These are phyloP conservation scores for Xylariales sp. DNA, from an alignment of 2,329 filamentous ascomycete genomes.

Conservation along the genomic window DNA sequence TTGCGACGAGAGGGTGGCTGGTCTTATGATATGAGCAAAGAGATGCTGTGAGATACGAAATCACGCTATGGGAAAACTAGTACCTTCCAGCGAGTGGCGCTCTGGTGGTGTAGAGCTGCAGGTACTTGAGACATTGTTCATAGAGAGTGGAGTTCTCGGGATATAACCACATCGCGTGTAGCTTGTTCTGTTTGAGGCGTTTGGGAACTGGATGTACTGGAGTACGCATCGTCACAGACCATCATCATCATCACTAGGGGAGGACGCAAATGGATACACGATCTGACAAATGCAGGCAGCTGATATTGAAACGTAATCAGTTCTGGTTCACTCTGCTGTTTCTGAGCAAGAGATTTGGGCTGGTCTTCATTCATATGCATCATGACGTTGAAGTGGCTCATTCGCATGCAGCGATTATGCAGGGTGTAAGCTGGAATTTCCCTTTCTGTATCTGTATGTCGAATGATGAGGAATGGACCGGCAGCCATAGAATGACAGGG, in stretches of 20 bases:
- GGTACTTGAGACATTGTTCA: not conserved
- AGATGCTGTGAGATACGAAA: constrained; percentile 19
- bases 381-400: no score
- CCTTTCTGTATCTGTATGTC: not conserved
- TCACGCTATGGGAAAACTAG: not conserved
- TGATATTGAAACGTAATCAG: not conserved
- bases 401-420: not conserved
- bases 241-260: no score
- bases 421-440: not conserved
- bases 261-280: not conserved
- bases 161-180: not conserved
- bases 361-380: not conserved
- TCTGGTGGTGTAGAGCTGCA: not conserved
- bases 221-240: no score
- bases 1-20: constrained; percentile 68
- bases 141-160: not conserved
- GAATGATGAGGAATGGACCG: not conserved
- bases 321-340: not conserved
- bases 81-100: no score
- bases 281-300: not conserved
- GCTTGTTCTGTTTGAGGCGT: not conserved
- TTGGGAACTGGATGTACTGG: not conserved
- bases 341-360: not conserved
- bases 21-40: constrained; percentile 47
- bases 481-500: no score